Percentiles rank a stretch among this genome's conserved stretches.
These are phyloP conservation scores for Astragalus glycyphyllos DNA, from an alignment of 306 rosid species.

Conservation along the genomic window DNA sequence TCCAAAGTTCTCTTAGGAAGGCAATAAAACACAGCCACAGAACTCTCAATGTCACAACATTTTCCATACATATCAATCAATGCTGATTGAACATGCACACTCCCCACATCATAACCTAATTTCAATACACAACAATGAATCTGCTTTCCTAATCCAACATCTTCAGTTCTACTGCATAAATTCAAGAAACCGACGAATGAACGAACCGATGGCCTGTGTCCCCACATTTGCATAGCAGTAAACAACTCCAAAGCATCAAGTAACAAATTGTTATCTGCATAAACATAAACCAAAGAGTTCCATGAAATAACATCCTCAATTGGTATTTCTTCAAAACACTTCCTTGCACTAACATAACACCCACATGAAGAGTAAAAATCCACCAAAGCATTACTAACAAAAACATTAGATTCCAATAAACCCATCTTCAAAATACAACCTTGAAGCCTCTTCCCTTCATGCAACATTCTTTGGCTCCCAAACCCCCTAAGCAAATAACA, in stretches of 20 bases:
- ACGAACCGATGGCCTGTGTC: constrained; percentile 74
- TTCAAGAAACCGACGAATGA: constrained; percentile 65
- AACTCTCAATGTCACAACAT: constrained; percentile 68
- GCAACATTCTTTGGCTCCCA: constrained; percentile 50
- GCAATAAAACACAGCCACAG: constrained; percentile 65
- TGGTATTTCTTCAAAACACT: constrained; percentile 62
- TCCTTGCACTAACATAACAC: constrained; percentile 60
- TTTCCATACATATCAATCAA: constrained; percentile 87
- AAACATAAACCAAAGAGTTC: constrained; percentile 78
- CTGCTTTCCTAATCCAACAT: constrained; percentile 65
- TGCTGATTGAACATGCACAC: constrained; percentile 74
- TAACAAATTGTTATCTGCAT: constrained; percentile 49
- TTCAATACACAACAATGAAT: constrained; percentile 66
- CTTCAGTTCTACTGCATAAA: constrained; percentile 60
- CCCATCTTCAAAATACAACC: constrained; percentile 63
- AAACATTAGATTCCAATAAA: constrained; percentile 58
- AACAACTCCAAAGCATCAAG: constrained; percentile 58
- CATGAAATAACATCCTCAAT: constrained; percentile 79
- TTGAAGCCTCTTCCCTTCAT: constrained; percentile 73
- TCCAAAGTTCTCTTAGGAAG: constrained; percentile 55
- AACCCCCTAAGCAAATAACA: constrained; percentile 76
- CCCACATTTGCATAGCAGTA: constrained; percentile 65
- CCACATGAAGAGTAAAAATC: constrained; percentile 85
- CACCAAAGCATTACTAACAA: constrained; percentile 79
- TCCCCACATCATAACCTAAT: constrained; percentile 61